phyloP scores from a whole-genome alignment of 768 basidiomycete genomes.

The Strobilomyces dryophilus region DNA sequence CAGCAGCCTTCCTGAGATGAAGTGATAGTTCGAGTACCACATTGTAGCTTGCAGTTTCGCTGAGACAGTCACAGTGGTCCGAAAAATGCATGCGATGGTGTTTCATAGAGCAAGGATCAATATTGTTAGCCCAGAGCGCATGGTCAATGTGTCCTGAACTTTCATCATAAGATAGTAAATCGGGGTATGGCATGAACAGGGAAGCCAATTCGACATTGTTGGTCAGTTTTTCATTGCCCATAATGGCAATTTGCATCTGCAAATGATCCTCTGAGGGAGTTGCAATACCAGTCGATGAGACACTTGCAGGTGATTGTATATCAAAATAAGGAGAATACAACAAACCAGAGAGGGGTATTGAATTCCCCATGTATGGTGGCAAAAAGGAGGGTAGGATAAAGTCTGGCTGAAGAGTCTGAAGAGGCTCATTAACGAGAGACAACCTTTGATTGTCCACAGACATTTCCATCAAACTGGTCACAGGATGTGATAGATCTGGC shows the following conservation, averaged over 20 bases:
- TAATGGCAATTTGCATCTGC: conserved; percentile 28
- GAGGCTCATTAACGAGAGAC: conserved; percentile 2
- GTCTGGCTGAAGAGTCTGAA: conserved; percentile 17
- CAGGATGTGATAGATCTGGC: conserved; percentile 1
- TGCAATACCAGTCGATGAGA: conserved; percentile 32
- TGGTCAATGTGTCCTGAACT: conserved; percentile 8
- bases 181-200: conserved; percentile 37
- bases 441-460: conserved; percentile 1
- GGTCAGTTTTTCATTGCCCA: conserved; percentile 22
- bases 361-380: conserved; percentile 30
- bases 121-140: background rate
- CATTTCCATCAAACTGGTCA: conserved; percentile 6
- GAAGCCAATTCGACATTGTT: conserved; percentile 42
- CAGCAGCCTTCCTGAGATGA: conserved; percentile 56
- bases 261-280: conserved; percentile 46
- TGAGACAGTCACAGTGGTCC: conserved; percentile 55
- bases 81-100: conserved; percentile 9
- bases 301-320: conserved; percentile 20
- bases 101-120: conserved; percentile 10
- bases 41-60: conserved; percentile 50
- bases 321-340: too few species aligned
- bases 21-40: conserved; percentile 62
- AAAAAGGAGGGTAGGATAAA: conserved; percentile 31
- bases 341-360: conserved; percentile 19
- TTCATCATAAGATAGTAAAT: conserved; percentile 16